phyloP scores from a whole-genome alignment of 2,329 filamentous ascomycete genomes.

The Botrytis byssoidea region DNA sequence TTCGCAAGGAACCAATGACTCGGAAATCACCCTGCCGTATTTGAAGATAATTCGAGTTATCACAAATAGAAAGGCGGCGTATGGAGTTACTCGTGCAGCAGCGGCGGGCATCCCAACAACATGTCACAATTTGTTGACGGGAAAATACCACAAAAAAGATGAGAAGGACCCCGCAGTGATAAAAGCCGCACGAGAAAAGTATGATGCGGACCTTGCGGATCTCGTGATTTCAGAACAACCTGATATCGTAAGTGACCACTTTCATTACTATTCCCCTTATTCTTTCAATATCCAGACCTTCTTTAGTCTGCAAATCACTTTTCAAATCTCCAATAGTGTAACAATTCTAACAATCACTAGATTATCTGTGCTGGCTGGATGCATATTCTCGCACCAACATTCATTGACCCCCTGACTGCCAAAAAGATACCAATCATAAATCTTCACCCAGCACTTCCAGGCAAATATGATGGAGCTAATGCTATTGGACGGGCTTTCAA shows the following conservation, averaged over 20 bases:
- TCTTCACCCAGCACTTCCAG: conserved; percentile 64
- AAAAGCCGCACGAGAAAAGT: conserved; percentile 54
- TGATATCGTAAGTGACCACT: conserved; percentile 43
- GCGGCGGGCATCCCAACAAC: conserved; percentile 59
- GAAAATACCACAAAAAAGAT: conserved; percentile 40
- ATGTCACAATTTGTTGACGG: conserved; percentile 65
- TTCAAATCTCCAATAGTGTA: background rate
- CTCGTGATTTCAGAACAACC: conserved; percentile 53
- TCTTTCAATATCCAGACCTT: background rate
- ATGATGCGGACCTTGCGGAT: conserved; percentile 65
- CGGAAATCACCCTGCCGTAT: conserved; percentile 46
- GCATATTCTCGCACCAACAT: conserved; percentile 63
- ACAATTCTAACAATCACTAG: background rate
- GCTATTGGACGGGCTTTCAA: conserved; percentile 78
- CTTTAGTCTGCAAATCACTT: background rate
- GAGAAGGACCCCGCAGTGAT: conserved; percentile 45
- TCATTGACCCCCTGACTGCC: conserved; percentile 58
- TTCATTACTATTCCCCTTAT: background rate
- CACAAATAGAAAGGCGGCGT: conserved; percentile 63
- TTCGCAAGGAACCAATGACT: conserved; percentile 30
- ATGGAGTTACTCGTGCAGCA: conserved; percentile 60
- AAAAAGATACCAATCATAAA: conserved; percentile 62
- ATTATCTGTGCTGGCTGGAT: conserved; percentile 70
- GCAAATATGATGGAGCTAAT: conserved; percentile 71
- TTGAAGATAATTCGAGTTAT: conserved; percentile 59